Conservation (phyloP, 2,329 filamentous ascomycete species). For the Verticillium nonalfalfae region DNA sequence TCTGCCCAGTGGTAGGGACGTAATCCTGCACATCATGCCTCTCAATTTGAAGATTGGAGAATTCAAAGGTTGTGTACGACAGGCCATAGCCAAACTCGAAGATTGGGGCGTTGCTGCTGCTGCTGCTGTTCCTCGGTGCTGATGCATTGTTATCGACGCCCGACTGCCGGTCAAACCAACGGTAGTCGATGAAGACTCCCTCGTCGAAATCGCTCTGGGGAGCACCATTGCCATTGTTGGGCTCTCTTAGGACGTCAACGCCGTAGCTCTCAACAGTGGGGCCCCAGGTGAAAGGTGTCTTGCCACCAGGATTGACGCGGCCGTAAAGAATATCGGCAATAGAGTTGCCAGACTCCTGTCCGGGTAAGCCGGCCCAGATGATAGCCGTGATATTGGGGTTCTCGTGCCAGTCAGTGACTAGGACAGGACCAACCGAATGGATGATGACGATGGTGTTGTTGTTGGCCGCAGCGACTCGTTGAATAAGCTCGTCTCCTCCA, state of each 20-base stretch:
- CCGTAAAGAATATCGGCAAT: constrained; percentile 82
- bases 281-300: constrained; percentile 77
- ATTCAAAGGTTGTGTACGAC: constrained; percentile 73
- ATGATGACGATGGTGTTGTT: constrained; percentile 91
- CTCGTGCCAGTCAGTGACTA: constrained; percentile 68
- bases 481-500: constrained; percentile 72
- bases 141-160: constrained; percentile 19
- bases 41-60: constrained; percentile 58
- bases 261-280: constrained; percentile 61
- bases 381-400: constrained; percentile 79
- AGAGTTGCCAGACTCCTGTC: constrained; percentile 76
- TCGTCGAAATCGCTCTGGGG: constrained; percentile 72
- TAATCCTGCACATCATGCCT: constrained; percentile 46
- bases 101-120: constrained; percentile 51
- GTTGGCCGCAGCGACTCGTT: constrained; percentile 69
- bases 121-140: constrained; percentile 7
- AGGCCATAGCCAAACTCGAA: constrained; percentile 80
- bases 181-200: constrained; percentile 78
- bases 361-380: constrained; percentile 74
- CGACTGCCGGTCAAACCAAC: constrained; percentile 61
- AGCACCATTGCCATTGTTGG: constrained; percentile 59
- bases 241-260: constrained; percentile 57
- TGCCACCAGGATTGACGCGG: constrained; percentile 67
- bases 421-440: constrained; percentile 75
- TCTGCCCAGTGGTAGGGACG: constrained; percentile 53